Evolutionary conservation across 495 filamentous ascomycete genomes (phyloP), one percentile per base, ranked within the genome.

Genomic region (Cryomyces minteri): DNA sequence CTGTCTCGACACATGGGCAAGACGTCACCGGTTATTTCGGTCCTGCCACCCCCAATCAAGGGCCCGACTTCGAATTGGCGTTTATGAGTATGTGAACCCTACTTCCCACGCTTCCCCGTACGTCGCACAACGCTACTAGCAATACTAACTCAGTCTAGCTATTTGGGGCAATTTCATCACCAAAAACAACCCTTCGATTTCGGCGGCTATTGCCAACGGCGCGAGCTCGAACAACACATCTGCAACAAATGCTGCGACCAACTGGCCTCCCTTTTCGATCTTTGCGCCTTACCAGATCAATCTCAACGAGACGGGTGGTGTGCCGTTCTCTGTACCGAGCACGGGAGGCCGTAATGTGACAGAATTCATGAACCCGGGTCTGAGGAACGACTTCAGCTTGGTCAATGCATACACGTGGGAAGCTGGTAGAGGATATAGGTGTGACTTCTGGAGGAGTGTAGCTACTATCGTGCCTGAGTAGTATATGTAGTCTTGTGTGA

Each of bases 91-190:
- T 14, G 28, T 38, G 9, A 38, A 10, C 12, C 9, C 34, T 38
- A 9, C 9, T 38, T 25, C 2, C 18, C 18, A 25, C 45, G 49
- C 33, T 1, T 11, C 43, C 25, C 34, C 1, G 12, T 3, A 38
- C 34, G 34, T 38, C 12, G 34, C 18, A 25, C 18, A 25, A 25
- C 18, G 18, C 18, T 25, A 25, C 18, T 25, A 25, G 44, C 63
- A 64, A 3, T 38, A 3, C 34, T 38, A 38, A 38, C 34, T 38
- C 12, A 38, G 2, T 14, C 9, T 3, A 38, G 34, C 34, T 38
- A 38, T 70, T 41, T 70, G 61, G 64, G 71, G 71, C 25, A 72
- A 69, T 52, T 80, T 82, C 51, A 62, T 80, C 44, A 69, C 60
- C 0, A 47, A 58, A 4, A 62, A 67, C 38, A 67, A 69, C 38